phyloP scores from a whole-genome alignment of 306 rosid genomes.

The Lathyrus oleraceus region DNA sequence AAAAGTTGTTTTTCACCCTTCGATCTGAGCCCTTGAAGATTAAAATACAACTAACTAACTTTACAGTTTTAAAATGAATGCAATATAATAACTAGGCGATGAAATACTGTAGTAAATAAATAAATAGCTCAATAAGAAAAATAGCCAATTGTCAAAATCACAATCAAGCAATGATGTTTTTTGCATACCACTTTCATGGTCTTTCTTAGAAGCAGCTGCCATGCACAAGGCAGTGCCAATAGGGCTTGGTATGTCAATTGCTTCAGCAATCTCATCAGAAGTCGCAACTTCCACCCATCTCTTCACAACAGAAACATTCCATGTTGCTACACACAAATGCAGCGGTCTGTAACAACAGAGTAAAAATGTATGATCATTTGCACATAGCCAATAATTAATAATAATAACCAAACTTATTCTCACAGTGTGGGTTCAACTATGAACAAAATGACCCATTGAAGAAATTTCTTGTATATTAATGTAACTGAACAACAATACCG shows the following conservation, averaged over 20 bases:
- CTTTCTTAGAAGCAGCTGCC: constrained; percentile 97
- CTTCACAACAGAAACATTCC: constrained; percentile 93
- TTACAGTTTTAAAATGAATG: constrained; percentile 14
- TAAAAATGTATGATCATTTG: constrained; percentile 28
- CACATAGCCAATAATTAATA: constrained; percentile 21
- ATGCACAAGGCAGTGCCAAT: constrained; percentile 94
- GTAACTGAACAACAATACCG: too few relatives aligned
- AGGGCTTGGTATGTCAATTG: constrained; percentile 78
- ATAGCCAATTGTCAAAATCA: constrained; percentile 25
- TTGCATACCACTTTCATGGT: constrained; percentile 82
- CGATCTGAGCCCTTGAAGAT: constrained; percentile 18
- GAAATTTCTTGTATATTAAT: too few relatives aligned
- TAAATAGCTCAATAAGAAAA: constrained; percentile 23
- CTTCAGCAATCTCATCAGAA: constrained; percentile 75
- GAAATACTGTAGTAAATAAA: constrained; percentile 16
- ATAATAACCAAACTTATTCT: constrained; percentile 17
- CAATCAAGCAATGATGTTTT: constrained; percentile 31
- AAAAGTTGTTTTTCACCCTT: not conserved
- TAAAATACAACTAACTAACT: not conserved
- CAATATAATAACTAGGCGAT: not conserved
- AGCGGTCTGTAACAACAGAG: constrained; percentile 69
- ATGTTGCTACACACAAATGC: constrained; percentile 92
- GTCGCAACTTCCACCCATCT: constrained; percentile 94
- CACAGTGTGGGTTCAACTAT: constrained; percentile 18
- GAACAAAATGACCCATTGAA: constrained; percentile 18